Conservation (phyloP, 1,284 basidiomycete species). For the Marasmius oreades region DNA sequence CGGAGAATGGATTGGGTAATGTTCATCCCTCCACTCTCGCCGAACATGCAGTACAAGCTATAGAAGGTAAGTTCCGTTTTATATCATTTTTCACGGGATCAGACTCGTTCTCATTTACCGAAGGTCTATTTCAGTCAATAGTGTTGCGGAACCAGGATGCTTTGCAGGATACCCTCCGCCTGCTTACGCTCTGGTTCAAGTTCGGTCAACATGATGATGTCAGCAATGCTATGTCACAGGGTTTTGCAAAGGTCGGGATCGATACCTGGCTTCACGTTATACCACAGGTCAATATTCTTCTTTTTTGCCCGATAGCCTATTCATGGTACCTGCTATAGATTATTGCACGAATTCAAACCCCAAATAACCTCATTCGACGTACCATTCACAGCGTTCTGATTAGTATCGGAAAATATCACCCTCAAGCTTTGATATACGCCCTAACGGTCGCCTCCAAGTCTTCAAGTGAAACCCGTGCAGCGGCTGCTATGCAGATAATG, state of each 20-base stretch:
- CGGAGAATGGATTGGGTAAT: slow-evolving; percentile 58
- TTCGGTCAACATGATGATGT: slow-evolving; percentile 93
- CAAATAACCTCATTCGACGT: slow-evolving; percentile 81
- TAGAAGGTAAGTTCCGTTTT: slow-evolving; percentile 65
- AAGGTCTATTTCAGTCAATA: slow-evolving; percentile 96
- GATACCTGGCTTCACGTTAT: slow-evolving; percentile 99
- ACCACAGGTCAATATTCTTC: slow-evolving; percentile 66
- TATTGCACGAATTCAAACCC: slow-evolving; percentile 97
- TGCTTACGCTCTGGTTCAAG: slow-evolving; percentile 98
- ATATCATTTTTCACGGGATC: not conserved
- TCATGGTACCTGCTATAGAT: slow-evolving; percentile 53
- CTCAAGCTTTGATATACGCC: slow-evolving; percentile 96
- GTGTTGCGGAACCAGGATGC: slow-evolving; percentile 88
- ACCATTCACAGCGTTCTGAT: slow-evolving; percentile 90
- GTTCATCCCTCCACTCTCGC: slow-evolving; percentile 73
- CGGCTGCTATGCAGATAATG: slow-evolving; percentile 88
- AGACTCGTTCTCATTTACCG: slow-evolving; percentile 5
- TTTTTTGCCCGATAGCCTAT: not conserved
- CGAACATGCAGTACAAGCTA: slow-evolving; percentile 89
- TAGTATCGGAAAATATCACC: slow-evolving; percentile 95
- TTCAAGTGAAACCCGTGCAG: slow-evolving; percentile 79
- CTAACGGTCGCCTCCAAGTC: slow-evolving; percentile 99
- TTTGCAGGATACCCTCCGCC: slow-evolving; percentile 91
- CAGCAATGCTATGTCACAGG: slow-evolving; percentile 84
- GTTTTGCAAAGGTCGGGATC: slow-evolving; percentile 89